These are phyloP conservation scores for Diplogelasinospora grovesii DNA, from an alignment of 495 filamentous ascomycete species.

Conservation along the genomic window DNA sequence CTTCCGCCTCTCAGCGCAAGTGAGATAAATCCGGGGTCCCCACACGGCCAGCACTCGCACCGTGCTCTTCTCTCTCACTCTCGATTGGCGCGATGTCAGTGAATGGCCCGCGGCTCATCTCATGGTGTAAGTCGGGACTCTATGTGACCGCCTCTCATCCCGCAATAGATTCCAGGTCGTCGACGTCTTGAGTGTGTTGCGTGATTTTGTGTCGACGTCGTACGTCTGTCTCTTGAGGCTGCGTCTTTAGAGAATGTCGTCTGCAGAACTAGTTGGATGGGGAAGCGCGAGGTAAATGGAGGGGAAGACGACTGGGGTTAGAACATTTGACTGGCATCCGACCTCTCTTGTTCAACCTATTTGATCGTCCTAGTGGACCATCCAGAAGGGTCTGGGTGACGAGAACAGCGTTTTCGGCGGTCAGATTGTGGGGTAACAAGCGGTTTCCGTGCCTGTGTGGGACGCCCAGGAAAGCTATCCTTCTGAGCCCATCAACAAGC, in stretches of 20 bases:
- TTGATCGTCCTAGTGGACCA: slow-evolving; percentile 12
- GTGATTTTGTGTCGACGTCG: too few species aligned
- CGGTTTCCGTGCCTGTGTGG: slow-evolving; percentile 1
- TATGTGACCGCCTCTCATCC: slow-evolving; percentile 5
- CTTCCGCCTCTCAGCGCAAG: slow-evolving; percentile 7
- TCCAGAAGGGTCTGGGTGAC: slow-evolving; percentile 9
- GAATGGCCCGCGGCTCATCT: slow-evolving; percentile 14
- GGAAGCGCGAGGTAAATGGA: slow-evolving; percentile 14
- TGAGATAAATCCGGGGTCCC: slow-evolving; percentile 13
- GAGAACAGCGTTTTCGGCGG: slow-evolving; percentile 23
- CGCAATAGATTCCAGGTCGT: too few species aligned
- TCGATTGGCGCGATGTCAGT: slow-evolving; percentile 15
- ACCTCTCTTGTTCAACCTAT: slow-evolving; percentile 6
- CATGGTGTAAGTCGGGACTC: slow-evolving; percentile 17
- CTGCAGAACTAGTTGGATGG: neutral
- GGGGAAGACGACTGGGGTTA: slow-evolving; percentile 19
- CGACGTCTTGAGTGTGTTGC: too few species aligned
- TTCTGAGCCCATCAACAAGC: slow-evolving; percentile 5
- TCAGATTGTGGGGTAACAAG: slow-evolving; percentile 24
- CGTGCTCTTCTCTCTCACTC: slow-evolving; percentile 18
- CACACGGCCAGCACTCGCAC: slow-evolving; percentile 13
- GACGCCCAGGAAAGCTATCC: slow-evolving; percentile 1
- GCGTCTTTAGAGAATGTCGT: neutral
- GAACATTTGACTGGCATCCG: slow-evolving; percentile 11
- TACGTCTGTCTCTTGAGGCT: too few species aligned